phyloP scores from a whole-genome alignment of 805 yeast genomes.

The Candida taoyuanica region DNA sequence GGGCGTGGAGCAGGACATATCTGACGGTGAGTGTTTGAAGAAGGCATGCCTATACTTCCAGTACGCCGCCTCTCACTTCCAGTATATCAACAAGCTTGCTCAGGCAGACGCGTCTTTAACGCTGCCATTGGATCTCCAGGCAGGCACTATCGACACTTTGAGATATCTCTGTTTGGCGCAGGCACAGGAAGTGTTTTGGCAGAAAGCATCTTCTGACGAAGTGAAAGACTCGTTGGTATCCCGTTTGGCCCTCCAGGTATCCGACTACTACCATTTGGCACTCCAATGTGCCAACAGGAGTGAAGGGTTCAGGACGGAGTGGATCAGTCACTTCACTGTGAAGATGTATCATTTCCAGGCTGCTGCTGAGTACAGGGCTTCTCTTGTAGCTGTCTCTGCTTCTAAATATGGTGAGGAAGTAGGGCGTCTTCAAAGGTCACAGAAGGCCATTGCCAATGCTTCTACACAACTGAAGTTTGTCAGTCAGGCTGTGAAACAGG shows the following conservation, averaged over 20 bases:
- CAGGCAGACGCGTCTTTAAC: slow-evolving; percentile 17
- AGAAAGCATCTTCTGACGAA: slow-evolving; percentile 48
- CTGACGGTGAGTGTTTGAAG: slow-evolving; percentile 50
- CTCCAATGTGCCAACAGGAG: slow-evolving; percentile 40
- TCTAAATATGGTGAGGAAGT: slow-evolving; percentile 71
- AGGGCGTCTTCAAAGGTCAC: slow-evolving; percentile 46
- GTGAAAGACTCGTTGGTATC: slow-evolving; percentile 59
- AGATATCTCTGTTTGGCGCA: slow-evolving; percentile 63
- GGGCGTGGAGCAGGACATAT: slow-evolving; percentile 43
- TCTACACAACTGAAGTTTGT: slow-evolving; percentile 39
- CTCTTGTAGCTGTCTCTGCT: slow-evolving; percentile 43
- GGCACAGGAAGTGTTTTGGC: slow-evolving; percentile 87
- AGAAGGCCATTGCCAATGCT: slow-evolving; percentile 33
- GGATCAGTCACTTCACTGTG: slow-evolving; percentile 56
- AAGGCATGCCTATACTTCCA: slow-evolving; percentile 63
- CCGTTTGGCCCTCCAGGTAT: slow-evolving; percentile 58
- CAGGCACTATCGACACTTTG: slow-evolving; percentile 47
- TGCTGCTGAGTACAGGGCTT: slow-evolving; percentile 62
- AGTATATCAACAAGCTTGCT: slow-evolving; percentile 56
- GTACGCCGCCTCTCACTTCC: slow-evolving; percentile 69
- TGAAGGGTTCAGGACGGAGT: slow-evolving; percentile 51
- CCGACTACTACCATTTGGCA: slow-evolving; percentile 50
- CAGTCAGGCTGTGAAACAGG: slow-evolving; percentile 41
- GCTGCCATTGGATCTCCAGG: slow-evolving; percentile 44
- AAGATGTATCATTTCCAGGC: slow-evolving; percentile 66